Evolutionary conservation across 148 eudicot species (phyloP).

Genomic region (Hydrangea macrophylla): DNA sequence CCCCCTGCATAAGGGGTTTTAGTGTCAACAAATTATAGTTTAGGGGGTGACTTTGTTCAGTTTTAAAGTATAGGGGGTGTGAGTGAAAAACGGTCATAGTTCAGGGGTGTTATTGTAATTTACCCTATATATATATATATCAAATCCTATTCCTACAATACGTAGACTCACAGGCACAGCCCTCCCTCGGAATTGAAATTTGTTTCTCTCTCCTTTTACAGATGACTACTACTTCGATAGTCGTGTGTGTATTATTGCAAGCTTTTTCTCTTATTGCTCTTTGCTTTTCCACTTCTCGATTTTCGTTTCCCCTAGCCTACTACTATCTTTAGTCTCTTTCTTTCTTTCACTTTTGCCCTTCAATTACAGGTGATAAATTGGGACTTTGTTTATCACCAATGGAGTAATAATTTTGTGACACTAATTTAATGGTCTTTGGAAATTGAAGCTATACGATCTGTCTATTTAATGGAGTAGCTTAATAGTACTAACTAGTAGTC

Average conservation of each 20-base stretch:
- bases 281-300: background rate
- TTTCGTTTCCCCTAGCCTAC: background rate
- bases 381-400: no score
- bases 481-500: no score
- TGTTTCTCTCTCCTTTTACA: background rate
- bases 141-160: no score
- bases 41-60: no score
- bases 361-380: background rate
- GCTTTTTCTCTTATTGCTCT: background rate
- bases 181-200: background rate
- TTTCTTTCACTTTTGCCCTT: background rate
- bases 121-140: no score
- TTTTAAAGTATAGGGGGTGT: no score
- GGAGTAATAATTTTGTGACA: background rate
- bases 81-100: no score
- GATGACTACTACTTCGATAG: background rate
- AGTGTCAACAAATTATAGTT: no score
- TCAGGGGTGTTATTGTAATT: no score
- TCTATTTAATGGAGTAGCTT: no score
- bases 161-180: background rate
- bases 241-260: background rate
- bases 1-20: no score
- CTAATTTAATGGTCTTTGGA: conserved; percentile 5
- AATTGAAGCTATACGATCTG: conserved; percentile 12
- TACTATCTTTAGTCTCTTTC: background rate